Base-by-base conservation (phyloP, 139 green algal species). In the Chlorella sorokiniana region DNA sequence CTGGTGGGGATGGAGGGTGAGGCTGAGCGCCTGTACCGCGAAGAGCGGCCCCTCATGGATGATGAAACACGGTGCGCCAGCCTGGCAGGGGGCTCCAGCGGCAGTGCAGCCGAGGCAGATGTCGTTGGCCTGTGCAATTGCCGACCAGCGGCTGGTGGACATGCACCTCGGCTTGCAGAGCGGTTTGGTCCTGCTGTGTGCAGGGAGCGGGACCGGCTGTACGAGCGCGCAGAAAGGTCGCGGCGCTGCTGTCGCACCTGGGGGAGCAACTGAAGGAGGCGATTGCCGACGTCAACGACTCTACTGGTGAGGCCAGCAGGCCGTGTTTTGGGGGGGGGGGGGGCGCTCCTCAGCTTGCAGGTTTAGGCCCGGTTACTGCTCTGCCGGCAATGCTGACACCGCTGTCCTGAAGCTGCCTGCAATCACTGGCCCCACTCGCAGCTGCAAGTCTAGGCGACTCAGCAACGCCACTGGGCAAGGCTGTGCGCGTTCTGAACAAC, bases 401-500 rank as follows among this genome's bases (percentile, higher is more conserved):
- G n/a, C n/a, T n/a, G n/a, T n/a, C n/a, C n/a, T n/a, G n/a, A n/a
- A n/a, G n/a, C n/a, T n/a, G n/a, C n/a, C n/a, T n/a, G n/a, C n/a
- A n/a, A n/a, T n/a, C n/a, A n/a, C n/a, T n/a, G 14, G 16, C 23
- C 27, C 52, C 31, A n/a, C 29, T 6, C 38, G 73, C 81, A 70
- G 86, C 89, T 6, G 81, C 86, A 5, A 84, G 80, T 45, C 69
- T 92, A 45, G 90, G 91, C 14, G 88, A 95, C 80, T 67, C 85
- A 18, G 65, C 56, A 38, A 92, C 84, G 38, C 93, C 94, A 4
- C 78, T 98, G 62, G 93, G 88, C 68, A 93, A 93, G 37, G 84
- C 95, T 10, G 92, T 97, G 78, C 89, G 88, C 80, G 93, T 98
- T 81, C 88, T 98, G 22, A 98, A 98, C 88, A 95, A 94, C 84